Evolutionary conservation across 148 eudicot genomes (phyloP).

Genomic region (Fagopyrum tataricum): DNA sequence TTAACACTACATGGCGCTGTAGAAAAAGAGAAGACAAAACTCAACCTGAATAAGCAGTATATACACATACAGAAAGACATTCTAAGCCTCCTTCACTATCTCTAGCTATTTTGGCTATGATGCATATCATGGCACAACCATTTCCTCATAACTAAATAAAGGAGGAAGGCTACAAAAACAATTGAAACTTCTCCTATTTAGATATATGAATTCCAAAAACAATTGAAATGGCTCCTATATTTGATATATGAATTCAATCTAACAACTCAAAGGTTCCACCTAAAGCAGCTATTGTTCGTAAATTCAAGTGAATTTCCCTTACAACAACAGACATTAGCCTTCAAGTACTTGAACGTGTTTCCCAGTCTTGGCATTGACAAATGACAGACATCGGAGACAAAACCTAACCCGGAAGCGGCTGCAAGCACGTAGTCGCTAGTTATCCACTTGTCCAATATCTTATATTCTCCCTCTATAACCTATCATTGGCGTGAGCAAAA

Average conservation of each 20-base stretch:
- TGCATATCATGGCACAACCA: neutral
- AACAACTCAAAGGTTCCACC: neutral
- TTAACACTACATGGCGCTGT: neutral
- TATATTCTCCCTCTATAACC: neutral
- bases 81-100: neutral
- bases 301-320: neutral
- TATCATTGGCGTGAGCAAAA: neutral
- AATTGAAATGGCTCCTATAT: neutral
- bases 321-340: neutral
- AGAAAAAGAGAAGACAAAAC: neutral
- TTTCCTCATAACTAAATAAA: neutral
- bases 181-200: neutral
- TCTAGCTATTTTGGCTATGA: neutral
- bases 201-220: neutral
- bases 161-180: neutral
- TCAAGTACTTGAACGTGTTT: neutral
- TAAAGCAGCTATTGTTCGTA: neutral
- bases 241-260: neutral
- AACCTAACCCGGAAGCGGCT: neutral
- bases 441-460: neutral
- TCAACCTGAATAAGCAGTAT: neutral
- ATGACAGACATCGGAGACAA: neutral
- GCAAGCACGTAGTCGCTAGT: neutral
- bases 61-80: neutral
- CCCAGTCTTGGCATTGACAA: neutral